Base-by-base conservation (phyloP, 2,329 filamentous ascomycete species). In the Penicillium freii region DNA sequence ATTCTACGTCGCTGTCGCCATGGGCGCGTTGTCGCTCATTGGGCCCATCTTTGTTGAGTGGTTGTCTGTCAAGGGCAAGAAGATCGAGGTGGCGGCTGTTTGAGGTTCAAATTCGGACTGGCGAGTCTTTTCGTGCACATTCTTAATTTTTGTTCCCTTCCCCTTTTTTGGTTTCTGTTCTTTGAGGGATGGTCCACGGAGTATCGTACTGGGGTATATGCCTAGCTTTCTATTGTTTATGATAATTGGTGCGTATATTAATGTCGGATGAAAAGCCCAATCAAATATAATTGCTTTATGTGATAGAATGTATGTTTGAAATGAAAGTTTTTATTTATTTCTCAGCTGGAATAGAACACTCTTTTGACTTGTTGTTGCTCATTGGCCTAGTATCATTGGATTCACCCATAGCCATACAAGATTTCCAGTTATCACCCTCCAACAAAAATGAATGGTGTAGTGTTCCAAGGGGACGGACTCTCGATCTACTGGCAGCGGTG, bases 41-140 rank as follows among this genome's bases (percentile, higher is more conserved):
- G 72, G 69, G 0, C 69, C 72, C 1, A 58, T 75, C 27, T 71
- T 69, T 33, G 61, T 78, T 13, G 69, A 77, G 58, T 78, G 76
- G 76, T 67, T 74, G 51, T 75, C 71, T 4, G 72, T 78, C 27
- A 77, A 75, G 62, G 71, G 70, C 5, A 72, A 65, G 54, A 70
- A 68, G 31, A 50, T 72, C 43, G 67, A 71, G n/a, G 53, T 64
- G 51, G 36, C 52, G 9, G 45, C 64, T 9, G 64, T 51, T 29
- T 62, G 27, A 61, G 23, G 10, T 8, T 29, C 4, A 47, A 15
- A 9, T 21, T 13, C 11, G 27, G 8, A 15, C 27, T 39, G 23
- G 5, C 11, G 4, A 11, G 8, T n/a, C 11, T 45, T 36, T 63
- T 62, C 57, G 21, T 63, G 60, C 60, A 64, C 59, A 64, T 57